Evolutionary conservation across 1,284 basidiomycete species (phyloP), one percentile per base, ranked within the genome.

Genomic region (Leccinum griseonigrum): DNA sequence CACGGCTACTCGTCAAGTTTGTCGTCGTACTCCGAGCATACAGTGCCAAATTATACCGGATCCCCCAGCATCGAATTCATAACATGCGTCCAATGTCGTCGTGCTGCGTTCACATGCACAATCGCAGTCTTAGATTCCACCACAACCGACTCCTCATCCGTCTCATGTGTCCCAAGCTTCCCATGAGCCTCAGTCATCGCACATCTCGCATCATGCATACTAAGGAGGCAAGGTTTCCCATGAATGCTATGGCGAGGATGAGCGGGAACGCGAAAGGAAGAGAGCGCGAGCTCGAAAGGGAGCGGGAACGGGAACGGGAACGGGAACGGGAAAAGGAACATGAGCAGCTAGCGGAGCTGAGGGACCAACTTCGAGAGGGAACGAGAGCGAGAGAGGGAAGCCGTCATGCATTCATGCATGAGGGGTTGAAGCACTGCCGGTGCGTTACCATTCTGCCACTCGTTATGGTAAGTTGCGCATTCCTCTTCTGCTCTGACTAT

Each of bases 391-490:
- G 71, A 71, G 80, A 75, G 67, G 56, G 65, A 67, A 14, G 63
- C 60, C 2, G 48, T 73, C 62, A 63, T 63, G 60, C 67, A 58
- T 51, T n/a, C n/a, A n/a, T n/a, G n/a, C n/a, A n/a, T n/a, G 67
- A 91, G 84, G 85, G 91, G 57, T 70, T 85, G 62, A 79, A 82
- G 61, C 84, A 86, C 66, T 91, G 89, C 61, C 75, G 46, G 75
- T 79, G 29, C 67, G 91, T 55, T 86, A 86, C 68, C 62, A 77
- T 6, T 91, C 91, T 69, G 86, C 90, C 10, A 81, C 75, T 60
- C 85, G 81, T 66, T 91, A 86, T 74, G 84, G 87, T 89, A 63
- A 62, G 82, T 69, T 55, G 16, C 4, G 38, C 16, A 6, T 1
- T 8, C 16, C 36, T 29, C 10, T 46, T 26, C 43, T 46, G 10